Evolutionary conservation across 176 grass and related monocot genomes (phyloP), one percentile per base, ranked within the genome.

Genomic region (Calamus simplicifolius): DNA sequence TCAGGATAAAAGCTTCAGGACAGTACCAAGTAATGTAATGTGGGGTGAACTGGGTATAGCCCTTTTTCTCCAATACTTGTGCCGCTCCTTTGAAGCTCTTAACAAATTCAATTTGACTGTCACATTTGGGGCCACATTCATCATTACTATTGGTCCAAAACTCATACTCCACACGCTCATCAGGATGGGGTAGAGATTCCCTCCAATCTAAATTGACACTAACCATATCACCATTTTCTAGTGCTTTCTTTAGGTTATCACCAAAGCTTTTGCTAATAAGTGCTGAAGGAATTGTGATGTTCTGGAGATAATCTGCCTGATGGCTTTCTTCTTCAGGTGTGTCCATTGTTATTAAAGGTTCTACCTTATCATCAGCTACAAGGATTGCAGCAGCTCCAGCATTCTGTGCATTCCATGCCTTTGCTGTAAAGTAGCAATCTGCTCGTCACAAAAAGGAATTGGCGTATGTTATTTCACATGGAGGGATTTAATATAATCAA

Each of bases 1-100:
- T 89, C n/a, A 80, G 38, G 19, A 66, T 48, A 53, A 85, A 95
- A 51, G 72, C 76, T 73, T 83, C 79, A 18, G 89, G 85, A 55
- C 81, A 95, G 28, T 85, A 88, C 89, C 89, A 95, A 27, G 89
- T 95, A 54, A 95, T 95, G 56, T 95, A 95, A 63, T 88, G 89
- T 19, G 84, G 89, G 17, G 84, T 85, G 57, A 88, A 95, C 49
- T 82, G 56, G 0, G 89, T 95, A 61, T 89, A 95, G 14, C 89
- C 85, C 54, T 85, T 85, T 69, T 85, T 88, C 78, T 95, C 89
- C 60, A 95, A 70, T 71, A 89, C 74, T 59, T 89, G 85, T 6
- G 89, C 89, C 25, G 79, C 81, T 29, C 89, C 81, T 71, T 89
- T 95, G 54, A 89, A 95, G 79, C 62, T 80, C 65, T 95, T 95